Evolutionary conservation across 164 flowering plant species (phyloP).

Genomic region (Echeveria elegans): DNA sequence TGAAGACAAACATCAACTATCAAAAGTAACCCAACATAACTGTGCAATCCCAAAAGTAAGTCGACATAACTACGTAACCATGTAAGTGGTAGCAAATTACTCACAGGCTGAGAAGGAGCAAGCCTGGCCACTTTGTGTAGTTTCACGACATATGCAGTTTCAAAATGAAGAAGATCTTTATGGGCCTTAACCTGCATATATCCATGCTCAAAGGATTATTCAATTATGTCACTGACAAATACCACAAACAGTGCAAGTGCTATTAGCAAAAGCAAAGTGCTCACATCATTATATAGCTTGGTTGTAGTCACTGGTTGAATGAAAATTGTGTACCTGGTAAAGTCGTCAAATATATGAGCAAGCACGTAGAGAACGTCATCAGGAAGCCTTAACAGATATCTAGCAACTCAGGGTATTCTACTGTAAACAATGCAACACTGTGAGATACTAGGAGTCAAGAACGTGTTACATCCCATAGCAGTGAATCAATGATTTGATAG

Average conservation of each 20-base stretch:
- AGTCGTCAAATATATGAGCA: background rate
- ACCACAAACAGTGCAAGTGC: background rate
- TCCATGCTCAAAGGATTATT: conserved; percentile 5
- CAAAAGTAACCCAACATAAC: too few relatives aligned
- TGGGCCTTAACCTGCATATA: conserved; percentile 71
- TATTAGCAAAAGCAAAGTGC: conserved; percentile 9
- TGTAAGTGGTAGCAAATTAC: conserved; percentile 11
- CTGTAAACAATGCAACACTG: background rate
- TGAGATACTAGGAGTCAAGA: background rate
- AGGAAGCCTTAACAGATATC: background rate
- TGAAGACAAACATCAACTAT: conserved; percentile 77
- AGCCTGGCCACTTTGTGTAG: conserved; percentile 83
- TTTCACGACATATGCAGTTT: conserved; percentile 98
- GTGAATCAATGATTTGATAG: background rate
- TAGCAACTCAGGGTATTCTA: background rate
- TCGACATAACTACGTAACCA: background rate
- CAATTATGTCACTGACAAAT: background rate
- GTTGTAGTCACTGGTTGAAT: conserved; percentile 88
- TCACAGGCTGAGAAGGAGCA: conserved; percentile 80
- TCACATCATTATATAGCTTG: conserved; percentile 84
- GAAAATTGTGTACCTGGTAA: conserved; percentile 88
- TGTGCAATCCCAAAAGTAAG: too few relatives aligned
- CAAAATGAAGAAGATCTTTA: conserved; percentile 83
- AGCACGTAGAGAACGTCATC: background rate
- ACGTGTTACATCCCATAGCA: background rate